These are phyloP conservation scores for Botrytis aclada DNA, from an alignment of 2,329 filamentous ascomycete genomes.

Conservation along the genomic window DNA sequence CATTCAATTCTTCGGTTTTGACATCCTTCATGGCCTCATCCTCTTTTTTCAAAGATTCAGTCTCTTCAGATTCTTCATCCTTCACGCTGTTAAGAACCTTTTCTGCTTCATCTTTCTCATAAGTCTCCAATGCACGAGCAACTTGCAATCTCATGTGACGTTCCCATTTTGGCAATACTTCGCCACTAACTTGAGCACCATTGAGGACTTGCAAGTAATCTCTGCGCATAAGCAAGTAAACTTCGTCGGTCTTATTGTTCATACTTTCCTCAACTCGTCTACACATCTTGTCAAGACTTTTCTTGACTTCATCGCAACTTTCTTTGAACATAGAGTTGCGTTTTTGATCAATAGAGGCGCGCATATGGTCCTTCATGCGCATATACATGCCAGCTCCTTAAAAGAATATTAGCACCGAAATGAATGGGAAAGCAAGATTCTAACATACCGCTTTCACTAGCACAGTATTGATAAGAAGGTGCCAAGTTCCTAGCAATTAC, in stretches of 20 bases:
- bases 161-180: slow-evolving; percentile 32
- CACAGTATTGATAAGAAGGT: slow-evolving; percentile 46
- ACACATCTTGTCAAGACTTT: slow-evolving; percentile 42
- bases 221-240: slow-evolving; percentile 35
- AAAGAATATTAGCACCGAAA: neutral
- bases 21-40: neutral
- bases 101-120: slow-evolving; percentile 6
- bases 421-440: neutral
- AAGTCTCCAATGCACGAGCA: neutral
- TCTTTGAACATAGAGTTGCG: slow-evolving; percentile 49
- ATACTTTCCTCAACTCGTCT: slow-evolving; percentile 30
- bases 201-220: slow-evolving; percentile 38
- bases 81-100: neutral
- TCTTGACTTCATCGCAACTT: slow-evolving; percentile 43
- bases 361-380: slow-evolving; percentile 53
- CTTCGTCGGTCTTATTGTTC: slow-evolving; percentile 34
- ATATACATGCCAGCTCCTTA: slow-evolving; percentile 44
- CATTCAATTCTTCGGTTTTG: neutral
- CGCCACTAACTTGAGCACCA: slow-evolving; percentile 29
- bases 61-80: neutral
- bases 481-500: slow-evolving; percentile 46
- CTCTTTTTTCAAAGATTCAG: neutral
- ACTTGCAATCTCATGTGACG: slow-evolving; percentile 23
- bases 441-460: slow-evolving; percentile 42
- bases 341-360: slow-evolving; percentile 41